These are phyloP conservation scores for Pseudocercospora crystallina DNA, from an alignment of 2,329 filamentous ascomycete genomes.

Conservation along the genomic window DNA sequence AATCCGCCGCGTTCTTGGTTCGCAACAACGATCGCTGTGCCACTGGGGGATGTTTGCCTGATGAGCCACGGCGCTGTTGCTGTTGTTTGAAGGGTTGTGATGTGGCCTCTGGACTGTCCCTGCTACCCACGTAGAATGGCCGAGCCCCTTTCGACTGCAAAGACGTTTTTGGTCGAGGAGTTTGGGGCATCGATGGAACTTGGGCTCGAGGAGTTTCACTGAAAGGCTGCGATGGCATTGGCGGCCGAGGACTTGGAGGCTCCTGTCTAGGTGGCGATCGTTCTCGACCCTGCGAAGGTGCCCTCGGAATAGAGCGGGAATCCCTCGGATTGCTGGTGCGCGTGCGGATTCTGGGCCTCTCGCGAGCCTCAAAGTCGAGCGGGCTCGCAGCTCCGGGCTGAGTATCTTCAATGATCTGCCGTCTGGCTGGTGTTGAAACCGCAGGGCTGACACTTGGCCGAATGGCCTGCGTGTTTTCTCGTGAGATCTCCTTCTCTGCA, in stretches of 20 bases:
- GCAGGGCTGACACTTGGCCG: too few relatives aligned
- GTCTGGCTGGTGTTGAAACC: too few relatives aligned
- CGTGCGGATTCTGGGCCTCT: slow-evolving; percentile 2
- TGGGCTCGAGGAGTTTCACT: too few relatives aligned
- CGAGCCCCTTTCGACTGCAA: too few relatives aligned
- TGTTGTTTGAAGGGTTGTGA: slow-evolving; percentile 22
- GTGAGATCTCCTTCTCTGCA: slow-evolving; percentile 15
- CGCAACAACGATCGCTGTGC: slow-evolving; percentile 26
- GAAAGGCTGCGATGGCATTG: too few relatives aligned
- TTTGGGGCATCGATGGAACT: background rate
- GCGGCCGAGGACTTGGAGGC: background rate
- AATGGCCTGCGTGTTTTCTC: background rate
- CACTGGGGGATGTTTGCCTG: slow-evolving; percentile 19
- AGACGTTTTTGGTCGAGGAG: background rate
- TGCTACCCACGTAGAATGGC: slow-evolving; percentile 15
- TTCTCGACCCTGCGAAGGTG: slow-evolving; percentile 18
- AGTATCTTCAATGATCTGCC: too few relatives aligned
- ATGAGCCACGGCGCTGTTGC: slow-evolving; percentile 12
- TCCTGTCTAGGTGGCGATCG: background rate
- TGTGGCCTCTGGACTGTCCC: slow-evolving; percentile 23
- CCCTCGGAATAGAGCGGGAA: slow-evolving; percentile 27
- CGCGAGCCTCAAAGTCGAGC: background rate
- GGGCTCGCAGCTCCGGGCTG: too few relatives aligned
- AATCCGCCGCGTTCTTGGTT: slow-evolving; percentile 26
- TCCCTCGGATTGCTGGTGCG: slow-evolving; percentile 28